Evolutionary conservation across 768 basidiomycete species (phyloP), one percentile per base, ranked within the genome.

Genomic region (Termitomyces sp.): DNA sequence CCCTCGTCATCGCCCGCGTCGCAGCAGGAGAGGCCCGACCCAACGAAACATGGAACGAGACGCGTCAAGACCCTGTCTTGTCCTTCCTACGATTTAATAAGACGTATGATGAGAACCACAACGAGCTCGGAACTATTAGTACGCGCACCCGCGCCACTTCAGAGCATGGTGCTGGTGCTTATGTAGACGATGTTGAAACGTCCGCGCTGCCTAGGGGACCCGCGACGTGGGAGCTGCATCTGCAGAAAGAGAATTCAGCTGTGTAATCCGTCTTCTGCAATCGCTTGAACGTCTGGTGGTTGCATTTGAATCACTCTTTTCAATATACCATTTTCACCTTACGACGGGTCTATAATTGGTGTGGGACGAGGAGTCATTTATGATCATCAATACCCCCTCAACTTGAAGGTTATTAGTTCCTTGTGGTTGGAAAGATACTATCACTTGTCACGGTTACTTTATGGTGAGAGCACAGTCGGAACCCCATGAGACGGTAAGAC

Each of bases 61-160:
- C 61, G 18, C 54, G 42, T 4, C 24, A 24, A 32, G 60, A 55
- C 2, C 60, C 63, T 33, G 38, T 56, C 1, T 32, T 64, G 42
- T 66, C 63, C 2, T 66, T 64, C 57, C 65, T 63, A 36, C 61
- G 61, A 1, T 65, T 65, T 55, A 60, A 62, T 22, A 56, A 53
- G 39, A 52, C 42, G 35, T 33, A 57, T 4, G 52, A 51, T 33
- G 52, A 48, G 32, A 45, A 35, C 35, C 36, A 18, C n/a, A 52
- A 50, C 22, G 55, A 54, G 51, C 46, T 60, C 22, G 55, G 55
- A 36, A 63, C 51, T 3, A 40, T 44, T 9, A 55, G 50, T 28
- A 60, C 51, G 44, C 55, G 24, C 18, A 64, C 59, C 8, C 58
- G 35, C 24, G 40, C 32, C 39, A n/a, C 57, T 11, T 33, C 60